Evolutionary conservation across 2,329 filamentous ascomycete genomes (phyloP).

Genomic region (Tolypocladium tundrense): DNA sequence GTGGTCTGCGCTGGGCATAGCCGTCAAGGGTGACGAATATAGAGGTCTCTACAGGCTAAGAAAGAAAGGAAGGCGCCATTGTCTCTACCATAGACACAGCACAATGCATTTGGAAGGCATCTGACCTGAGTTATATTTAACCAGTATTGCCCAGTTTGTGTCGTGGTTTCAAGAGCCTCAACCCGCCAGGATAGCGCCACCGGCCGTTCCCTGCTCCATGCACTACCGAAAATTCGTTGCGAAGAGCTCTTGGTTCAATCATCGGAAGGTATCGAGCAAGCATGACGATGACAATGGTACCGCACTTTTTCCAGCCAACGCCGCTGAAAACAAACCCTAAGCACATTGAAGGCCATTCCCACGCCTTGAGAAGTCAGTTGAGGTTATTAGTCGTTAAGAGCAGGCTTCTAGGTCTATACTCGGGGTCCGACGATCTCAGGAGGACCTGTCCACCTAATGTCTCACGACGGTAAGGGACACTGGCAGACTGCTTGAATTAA

Average conservation of each 20-base stretch:
- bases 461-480: conserved; percentile 42
- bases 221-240: not conserved
- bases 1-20: too few relatives aligned
- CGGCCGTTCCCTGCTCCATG: not conserved
- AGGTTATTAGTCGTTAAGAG: conserved; percentile 42
- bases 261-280: not conserved
- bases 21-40: not conserved
- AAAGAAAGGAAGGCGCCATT: not conserved
- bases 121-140: too few relatives aligned
- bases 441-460: too few relatives aligned
- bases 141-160: not conserved
- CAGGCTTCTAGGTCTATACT: conserved; percentile 49
- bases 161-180: not conserved
- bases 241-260: not conserved
- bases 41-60: not conserved
- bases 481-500: not conserved
- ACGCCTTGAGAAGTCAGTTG: conserved; percentile 45
- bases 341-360: conserved; percentile 24
- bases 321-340: not conserved
- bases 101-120: too few relatives aligned
- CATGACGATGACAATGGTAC: not conserved
- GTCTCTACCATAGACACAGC: too few relatives aligned
- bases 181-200: not conserved
- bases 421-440: conserved; percentile 42
- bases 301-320: not conserved